A percentile compares a stretch with the other conserved stretches of the same genome.
Evolutionary conservation across 2,329 filamentous ascomycete genomes (phyloP).

Genomic region (Purpureocillium lavendulum): DNA sequence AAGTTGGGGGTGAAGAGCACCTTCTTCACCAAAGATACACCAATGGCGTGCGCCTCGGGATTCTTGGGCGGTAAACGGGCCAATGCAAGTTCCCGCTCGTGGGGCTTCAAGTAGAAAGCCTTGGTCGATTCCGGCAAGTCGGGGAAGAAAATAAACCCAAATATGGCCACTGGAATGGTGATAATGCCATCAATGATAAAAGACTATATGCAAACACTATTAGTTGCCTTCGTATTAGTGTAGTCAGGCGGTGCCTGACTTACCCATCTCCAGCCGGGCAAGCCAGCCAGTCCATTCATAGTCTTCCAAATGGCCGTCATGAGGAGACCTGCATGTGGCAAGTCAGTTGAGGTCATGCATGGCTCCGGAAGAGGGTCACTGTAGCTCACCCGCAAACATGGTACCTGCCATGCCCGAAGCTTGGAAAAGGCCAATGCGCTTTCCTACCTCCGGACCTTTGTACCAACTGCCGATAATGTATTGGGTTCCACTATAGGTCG

Average conservation of each 20-base stretch:
- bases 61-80: constrained; percentile 19
- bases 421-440: constrained; percentile 49
- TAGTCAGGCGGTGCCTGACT: not conserved
- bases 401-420: constrained; percentile 46
- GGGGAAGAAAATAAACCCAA: constrained; percentile 40
- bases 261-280: constrained; percentile 42
- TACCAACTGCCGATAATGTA: constrained; percentile 41
- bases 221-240: not conserved
- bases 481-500: constrained; percentile 18
- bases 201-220: not conserved
- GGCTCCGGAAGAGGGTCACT: not conserved
- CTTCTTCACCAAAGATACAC: constrained; percentile 12
- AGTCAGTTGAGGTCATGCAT: not conserved
- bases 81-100: constrained; percentile 31
- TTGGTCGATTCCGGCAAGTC: constrained; percentile 33
- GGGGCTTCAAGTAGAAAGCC: constrained; percentile 24
- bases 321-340: constrained; percentile 22
- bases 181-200: constrained; percentile 41
- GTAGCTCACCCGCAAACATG: constrained; percentile 41
- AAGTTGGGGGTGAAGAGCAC: constrained; percentile 11
- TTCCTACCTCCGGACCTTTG: constrained; percentile 43
- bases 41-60: constrained; percentile 15
- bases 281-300: constrained; percentile 31
- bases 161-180: constrained; percentile 42
- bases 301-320: constrained; percentile 35